Evolutionary conservation across 2,329 filamentous ascomycete species (phyloP).

Genomic region (Ophiostoma sp.): DNA sequence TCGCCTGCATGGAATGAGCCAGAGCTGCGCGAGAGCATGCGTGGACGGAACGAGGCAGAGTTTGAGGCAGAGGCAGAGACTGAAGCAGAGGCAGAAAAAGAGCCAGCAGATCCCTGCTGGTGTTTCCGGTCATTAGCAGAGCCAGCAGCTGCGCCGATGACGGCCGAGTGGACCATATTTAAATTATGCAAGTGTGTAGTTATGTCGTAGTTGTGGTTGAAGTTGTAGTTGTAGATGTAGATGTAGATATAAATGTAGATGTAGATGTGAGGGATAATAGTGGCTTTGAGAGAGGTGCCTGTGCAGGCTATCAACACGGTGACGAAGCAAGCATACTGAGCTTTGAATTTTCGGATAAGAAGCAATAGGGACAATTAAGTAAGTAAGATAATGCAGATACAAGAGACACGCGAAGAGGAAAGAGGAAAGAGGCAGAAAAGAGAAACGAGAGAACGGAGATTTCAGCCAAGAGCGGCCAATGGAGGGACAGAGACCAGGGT

Average conservation of each 20-base stretch:
- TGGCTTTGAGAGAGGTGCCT: not conserved
- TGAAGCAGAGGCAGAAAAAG: not conserved
- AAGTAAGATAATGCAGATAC: not conserved
- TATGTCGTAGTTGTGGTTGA: not conserved
- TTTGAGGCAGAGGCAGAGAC: not conserved
- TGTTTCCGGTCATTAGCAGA: conserved; percentile 13
- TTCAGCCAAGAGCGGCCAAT: not conserved
- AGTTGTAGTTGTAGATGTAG: too few relatives aligned
- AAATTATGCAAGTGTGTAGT: not conserved
- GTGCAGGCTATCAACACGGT: not conserved
- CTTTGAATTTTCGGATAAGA: too few relatives aligned
- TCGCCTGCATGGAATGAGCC: conserved; percentile 51
- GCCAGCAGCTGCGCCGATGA: conserved; percentile 25
- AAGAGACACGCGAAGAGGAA: not conserved
- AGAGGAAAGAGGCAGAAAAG: not conserved
- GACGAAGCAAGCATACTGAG: conserved; percentile 1
- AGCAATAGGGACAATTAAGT: not conserved
- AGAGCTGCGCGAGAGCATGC: conserved; percentile 30
- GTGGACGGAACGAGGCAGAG: conserved; percentile 25
- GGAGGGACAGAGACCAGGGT: not conserved
- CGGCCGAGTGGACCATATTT: conserved; percentile 28
- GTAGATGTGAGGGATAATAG: not conserved
- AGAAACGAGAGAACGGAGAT: not conserved
- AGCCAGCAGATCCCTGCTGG: not conserved
- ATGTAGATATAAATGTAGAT: not conserved